These are phyloP conservation scores for Botryotinia narcissicola DNA, from an alignment of 2,329 filamentous ascomycete genomes.

Conservation along the genomic window DNA sequence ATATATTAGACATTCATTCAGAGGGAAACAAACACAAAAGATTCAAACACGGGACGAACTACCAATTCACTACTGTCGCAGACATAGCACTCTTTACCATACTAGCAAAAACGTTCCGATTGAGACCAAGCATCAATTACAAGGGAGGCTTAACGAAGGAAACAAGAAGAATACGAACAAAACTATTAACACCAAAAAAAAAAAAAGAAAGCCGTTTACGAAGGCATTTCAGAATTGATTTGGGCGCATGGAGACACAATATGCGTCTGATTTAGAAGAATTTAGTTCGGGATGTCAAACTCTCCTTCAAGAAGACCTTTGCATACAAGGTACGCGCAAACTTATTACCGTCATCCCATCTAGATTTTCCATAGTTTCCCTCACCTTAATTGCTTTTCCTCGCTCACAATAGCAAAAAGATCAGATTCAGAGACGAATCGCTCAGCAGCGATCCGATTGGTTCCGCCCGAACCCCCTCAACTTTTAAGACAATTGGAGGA, in stretches of 20 bases:
- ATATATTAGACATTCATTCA: not conserved
- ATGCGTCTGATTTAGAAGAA: constrained; percentile 20
- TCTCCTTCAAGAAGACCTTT: constrained; percentile 27
- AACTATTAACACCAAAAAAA: not conserved
- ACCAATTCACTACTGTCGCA: constrained; percentile 5
- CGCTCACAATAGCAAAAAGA: constrained; percentile 26
- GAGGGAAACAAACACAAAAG: not conserved
- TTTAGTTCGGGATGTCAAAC: constrained; percentile 27
- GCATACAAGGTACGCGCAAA: constrained; percentile 21
- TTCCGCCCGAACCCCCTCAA: constrained; percentile 27
- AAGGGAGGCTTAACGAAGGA: not conserved
- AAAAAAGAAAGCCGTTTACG: not conserved
- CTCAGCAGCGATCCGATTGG: constrained; percentile 27
- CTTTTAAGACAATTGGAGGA: constrained; percentile 23
- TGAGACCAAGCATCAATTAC: not conserved
- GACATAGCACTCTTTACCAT: constrained; percentile 4
- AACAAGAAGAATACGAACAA: not conserved
- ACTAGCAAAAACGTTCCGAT: not conserved
- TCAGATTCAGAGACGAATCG: constrained; percentile 32
- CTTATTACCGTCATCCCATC: not conserved
- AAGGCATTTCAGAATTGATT: not conserved
- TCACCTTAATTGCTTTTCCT: constrained; percentile 14
- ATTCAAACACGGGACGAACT: constrained; percentile 15
- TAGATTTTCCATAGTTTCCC: constrained; percentile 3
- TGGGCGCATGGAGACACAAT: constrained; percentile 23